A percentile compares a stretch with the other conserved stretches of the same genome.
These are phyloP conservation scores for Leptographium flavum DNA, from an alignment of 2,329 filamentous ascomycete species.

Conservation along the genomic window DNA sequence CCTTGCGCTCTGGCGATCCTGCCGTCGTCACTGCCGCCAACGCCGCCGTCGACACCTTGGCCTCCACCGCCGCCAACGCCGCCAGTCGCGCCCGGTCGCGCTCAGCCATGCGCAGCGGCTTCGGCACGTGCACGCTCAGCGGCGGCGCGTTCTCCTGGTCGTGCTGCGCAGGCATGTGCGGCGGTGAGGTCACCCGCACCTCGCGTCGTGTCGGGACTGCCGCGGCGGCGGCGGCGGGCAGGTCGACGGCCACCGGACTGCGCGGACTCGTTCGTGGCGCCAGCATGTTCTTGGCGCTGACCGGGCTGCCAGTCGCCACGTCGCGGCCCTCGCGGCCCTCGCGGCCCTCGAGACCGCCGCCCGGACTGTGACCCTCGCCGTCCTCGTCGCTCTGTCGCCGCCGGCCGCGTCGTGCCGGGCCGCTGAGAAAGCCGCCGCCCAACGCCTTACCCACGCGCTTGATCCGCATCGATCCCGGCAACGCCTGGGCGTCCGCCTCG, in stretches of 20 bases:
- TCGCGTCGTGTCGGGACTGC: too few relatives aligned
- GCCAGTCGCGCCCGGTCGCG: constrained; percentile 32
- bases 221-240: too few relatives aligned
- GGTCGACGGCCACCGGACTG: too few relatives aligned
- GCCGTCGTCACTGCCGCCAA: background rate
- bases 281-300: constrained; percentile 31
- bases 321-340: constrained; percentile 26
- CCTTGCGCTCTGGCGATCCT: constrained; percentile 32
- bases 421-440: constrained; percentile 64
- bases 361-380: constrained; percentile 21
- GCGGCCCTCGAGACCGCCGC: constrained; percentile 23
- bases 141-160: constrained; percentile 82
- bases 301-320: constrained; percentile 43
- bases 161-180: constrained; percentile 43
- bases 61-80: background rate
- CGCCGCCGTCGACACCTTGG: background rate
- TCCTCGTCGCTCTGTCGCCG: constrained; percentile 54
- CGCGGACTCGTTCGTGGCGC: constrained; percentile 16
- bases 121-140: constrained; percentile 48
- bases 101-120: constrained; percentile 30
- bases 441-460: constrained; percentile 61
- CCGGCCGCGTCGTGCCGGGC: constrained; percentile 62
- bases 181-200: too few relatives aligned
- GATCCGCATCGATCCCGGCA: constrained; percentile 62
- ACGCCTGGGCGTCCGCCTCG: constrained; percentile 34